These are phyloP conservation scores for Russula lepida DNA, from an alignment of 768 basidiomycete species.

Conservation along the genomic window DNA sequence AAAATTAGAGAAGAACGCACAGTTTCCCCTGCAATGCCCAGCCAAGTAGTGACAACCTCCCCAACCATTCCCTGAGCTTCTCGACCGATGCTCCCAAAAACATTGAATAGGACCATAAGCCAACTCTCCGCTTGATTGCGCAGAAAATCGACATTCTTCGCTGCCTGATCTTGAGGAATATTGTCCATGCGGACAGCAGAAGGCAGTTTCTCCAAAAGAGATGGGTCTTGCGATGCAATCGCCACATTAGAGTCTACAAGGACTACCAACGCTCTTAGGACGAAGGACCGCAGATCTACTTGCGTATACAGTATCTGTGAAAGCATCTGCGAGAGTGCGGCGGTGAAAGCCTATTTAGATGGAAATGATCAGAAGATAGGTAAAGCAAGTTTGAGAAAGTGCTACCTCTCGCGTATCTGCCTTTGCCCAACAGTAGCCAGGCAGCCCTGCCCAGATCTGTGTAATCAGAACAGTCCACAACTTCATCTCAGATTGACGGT, in stretches of 20 bases:
- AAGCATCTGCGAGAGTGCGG: conserved; percentile 78
- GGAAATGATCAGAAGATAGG: background rate
- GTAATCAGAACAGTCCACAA: conserved; percentile 91
- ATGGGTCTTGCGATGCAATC: conserved; percentile 35
- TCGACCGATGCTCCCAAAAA: conserved; percentile 79
- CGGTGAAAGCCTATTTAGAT: conserved; percentile 53
- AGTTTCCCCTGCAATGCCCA: conserved; percentile 63
- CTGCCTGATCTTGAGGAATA: conserved; percentile 52
- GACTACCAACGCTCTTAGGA: conserved; percentile 72
- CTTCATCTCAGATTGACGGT: conserved; percentile 77
- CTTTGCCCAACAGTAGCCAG: conserved; percentile 81
- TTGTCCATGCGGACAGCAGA: conserved; percentile 26
- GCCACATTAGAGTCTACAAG: conserved; percentile 74
- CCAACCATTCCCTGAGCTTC: conserved; percentile 73
- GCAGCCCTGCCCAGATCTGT: conserved; percentile 89
- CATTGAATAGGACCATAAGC: conserved; percentile 92
- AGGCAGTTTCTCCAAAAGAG: conserved; percentile 24
- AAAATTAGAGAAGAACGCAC: background rate
- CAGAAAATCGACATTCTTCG: conserved; percentile 61
- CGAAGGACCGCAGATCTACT: conserved; percentile 68
- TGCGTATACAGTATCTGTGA: conserved; percentile 91
- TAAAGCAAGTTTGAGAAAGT: background rate
- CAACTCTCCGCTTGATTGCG: conserved; percentile 80
- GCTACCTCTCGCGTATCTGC: conserved; percentile 64
- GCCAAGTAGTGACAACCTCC: conserved; percentile 84